phyloP scores from a whole-genome alignment of 1,139 yeast species.

The Blastobotrys petasosporus region DNA sequence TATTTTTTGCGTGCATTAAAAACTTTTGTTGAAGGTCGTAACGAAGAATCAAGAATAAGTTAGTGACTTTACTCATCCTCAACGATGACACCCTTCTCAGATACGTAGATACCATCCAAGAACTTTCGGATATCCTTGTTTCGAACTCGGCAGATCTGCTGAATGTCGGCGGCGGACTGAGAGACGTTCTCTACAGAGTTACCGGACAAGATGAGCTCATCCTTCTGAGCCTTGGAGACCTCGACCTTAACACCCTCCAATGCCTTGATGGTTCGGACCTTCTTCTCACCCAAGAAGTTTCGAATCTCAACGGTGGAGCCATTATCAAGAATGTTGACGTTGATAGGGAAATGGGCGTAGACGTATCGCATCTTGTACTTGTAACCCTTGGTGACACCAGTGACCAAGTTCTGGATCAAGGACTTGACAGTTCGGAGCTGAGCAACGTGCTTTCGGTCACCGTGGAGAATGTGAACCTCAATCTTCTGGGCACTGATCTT shows the following conservation, averaged over 20 bases:
- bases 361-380: conserved; percentile 99
- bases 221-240: conserved; percentile 81
- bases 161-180: conserved; percentile 97
- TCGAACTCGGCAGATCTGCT: conserved; percentile 98
- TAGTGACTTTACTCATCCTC: conserved; percentile 45
- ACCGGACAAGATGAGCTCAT: conserved; percentile 87
- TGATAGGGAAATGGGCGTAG: conserved; percentile 99
- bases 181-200: conserved; percentile 98
- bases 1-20: background rate
- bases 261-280: conserved; percentile 80
- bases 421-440: conserved; percentile 98
- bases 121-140: conserved; percentile 99
- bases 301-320: conserved; percentile 84
- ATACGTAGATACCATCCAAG: conserved; percentile 99
- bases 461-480: conserved; percentile 92
- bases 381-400: conserved; percentile 99
- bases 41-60: background rate
- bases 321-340: conserved; percentile 86
- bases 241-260: conserved; percentile 91
- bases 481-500: conserved; percentile 68
- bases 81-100: conserved; percentile 86
- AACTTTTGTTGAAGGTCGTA: background rate
- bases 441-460: conserved; percentile 99
- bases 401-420: conserved; percentile 85
- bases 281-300: conserved; percentile 98